Percentiles rank a stretch among this genome's conserved stretches.
These are phyloP conservation scores for Cercospora sp. DNA, from an alignment of 2,329 filamentous ascomycete species.

Conservation along the genomic window DNA sequence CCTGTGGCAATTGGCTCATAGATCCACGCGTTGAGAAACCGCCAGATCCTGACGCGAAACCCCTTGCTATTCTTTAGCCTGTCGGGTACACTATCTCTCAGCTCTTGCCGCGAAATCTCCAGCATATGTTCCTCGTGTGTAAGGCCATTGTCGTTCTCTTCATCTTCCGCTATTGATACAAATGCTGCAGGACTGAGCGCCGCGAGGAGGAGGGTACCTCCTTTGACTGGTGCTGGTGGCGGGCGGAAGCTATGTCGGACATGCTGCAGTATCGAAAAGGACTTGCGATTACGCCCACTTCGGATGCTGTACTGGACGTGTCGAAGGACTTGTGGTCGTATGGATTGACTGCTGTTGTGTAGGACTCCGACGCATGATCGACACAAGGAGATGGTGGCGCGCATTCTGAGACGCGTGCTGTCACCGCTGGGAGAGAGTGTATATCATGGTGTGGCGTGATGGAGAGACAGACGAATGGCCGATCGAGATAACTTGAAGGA, in stretches of 20 bases:
- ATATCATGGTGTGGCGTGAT: slow-evolving; percentile 7
- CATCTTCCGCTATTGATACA: slow-evolving; percentile 57
- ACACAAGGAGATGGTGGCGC: slow-evolving; percentile 30
- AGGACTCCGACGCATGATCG: slow-evolving; percentile 30
- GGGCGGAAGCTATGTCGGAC: slow-evolving; percentile 32
- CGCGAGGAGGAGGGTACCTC: slow-evolving; percentile 41
- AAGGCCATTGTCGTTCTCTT: slow-evolving; percentile 51
- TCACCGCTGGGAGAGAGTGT: slow-evolving; percentile 8
- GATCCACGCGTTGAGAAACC: slow-evolving; percentile 71
- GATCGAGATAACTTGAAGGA: not conserved
- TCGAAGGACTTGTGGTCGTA: slow-evolving; percentile 35
- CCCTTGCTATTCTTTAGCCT: slow-evolving; percentile 61
- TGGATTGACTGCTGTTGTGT: slow-evolving; percentile 22
- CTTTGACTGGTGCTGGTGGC: slow-evolving; percentile 40
- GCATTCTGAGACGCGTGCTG: slow-evolving; percentile 29
- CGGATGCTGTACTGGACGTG: slow-evolving; percentile 35
- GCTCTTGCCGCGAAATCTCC: slow-evolving; percentile 73
- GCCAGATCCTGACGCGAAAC: slow-evolving; percentile 59
- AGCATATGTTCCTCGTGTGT: slow-evolving; percentile 88
- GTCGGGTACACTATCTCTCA: slow-evolving; percentile 66
- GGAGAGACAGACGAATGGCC: not conserved
- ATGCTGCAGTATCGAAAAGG: slow-evolving; percentile 31
- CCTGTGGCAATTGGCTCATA: slow-evolving; percentile 84
- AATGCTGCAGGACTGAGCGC: slow-evolving; percentile 59
- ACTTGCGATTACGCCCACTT: slow-evolving; percentile 30